A percentile compares a stretch with the other conserved stretches of the same genome.
Conservation (phyloP, 2,329 filamentous ascomycete genomes). For the Microdochium paspali region DNA sequence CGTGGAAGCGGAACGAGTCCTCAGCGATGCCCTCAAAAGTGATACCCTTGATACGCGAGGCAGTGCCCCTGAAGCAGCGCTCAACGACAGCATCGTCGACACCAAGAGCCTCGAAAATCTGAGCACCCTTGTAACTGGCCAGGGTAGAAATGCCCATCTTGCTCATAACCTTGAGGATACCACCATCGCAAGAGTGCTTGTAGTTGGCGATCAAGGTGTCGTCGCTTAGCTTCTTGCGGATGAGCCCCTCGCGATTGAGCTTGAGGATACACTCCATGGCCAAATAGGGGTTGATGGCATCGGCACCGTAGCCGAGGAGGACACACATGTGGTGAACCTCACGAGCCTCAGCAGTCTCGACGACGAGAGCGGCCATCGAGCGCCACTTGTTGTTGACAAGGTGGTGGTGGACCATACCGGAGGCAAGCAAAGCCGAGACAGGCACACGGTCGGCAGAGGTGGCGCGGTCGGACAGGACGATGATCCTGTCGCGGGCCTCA, state of each 20-base stretch:
- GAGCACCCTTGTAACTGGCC: conserved; percentile 93
- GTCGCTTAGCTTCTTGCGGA: conserved; percentile 78
- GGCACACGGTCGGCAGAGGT: conserved; percentile 74
- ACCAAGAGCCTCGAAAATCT: conserved; percentile 94
- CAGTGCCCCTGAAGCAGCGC: conserved; percentile 88
- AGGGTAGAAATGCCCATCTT: conserved; percentile 99
- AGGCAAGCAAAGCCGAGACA: conserved; percentile 79
- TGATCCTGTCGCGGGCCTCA: conserved; percentile 71
- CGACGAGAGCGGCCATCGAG: conserved; percentile 74
- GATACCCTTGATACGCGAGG: conserved; percentile 86
- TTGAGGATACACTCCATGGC: conserved; percentile 95
- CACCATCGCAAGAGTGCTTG: conserved; percentile 91
- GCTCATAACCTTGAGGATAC: conserved; percentile 97
- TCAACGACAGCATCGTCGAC: conserved; percentile 89
- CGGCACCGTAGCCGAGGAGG: conserved; percentile 88
- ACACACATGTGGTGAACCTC: conserved; percentile 99
- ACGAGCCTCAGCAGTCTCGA: conserved; percentile 91
- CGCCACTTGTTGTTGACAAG: conserved; percentile 94
- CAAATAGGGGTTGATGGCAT: conserved; percentile 90
- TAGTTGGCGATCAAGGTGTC: conserved; percentile 88
- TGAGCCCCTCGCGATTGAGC: conserved; percentile 86
- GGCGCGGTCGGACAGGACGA: conserved; percentile 82
- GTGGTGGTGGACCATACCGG: conserved; percentile 91
- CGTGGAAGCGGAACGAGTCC: conserved; percentile 90
- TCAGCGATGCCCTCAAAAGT: conserved; percentile 91